phyloP scores from a whole-genome alignment of 2,329 filamentous ascomycete species.

The Pseudogymnoascus pannorum region DNA sequence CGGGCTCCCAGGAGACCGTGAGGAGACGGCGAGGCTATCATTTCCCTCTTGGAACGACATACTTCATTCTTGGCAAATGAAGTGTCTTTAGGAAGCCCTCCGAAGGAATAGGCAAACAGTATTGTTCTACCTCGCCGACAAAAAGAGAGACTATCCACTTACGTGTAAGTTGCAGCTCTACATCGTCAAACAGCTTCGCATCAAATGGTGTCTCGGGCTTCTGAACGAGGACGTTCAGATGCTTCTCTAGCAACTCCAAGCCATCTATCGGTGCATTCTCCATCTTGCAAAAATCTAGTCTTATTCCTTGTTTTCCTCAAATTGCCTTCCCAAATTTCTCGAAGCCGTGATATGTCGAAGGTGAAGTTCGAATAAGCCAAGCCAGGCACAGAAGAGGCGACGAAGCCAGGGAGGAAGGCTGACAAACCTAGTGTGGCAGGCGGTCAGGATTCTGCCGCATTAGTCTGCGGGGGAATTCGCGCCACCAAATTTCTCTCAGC shows the following conservation, averaged over 20 bases:
- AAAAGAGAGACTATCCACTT: conserved; percentile 12
- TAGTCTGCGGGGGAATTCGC: neutral
- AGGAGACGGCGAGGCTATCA: neutral
- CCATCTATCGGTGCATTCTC: conserved; percentile 42
- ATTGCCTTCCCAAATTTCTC: neutral
- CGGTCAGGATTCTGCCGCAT: neutral
- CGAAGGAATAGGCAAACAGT: neutral
- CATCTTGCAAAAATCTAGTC: conserved; percentile 19
- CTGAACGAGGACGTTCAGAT: conserved; percentile 43
- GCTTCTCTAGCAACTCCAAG: conserved; percentile 46
- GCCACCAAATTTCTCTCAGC: conserved; percentile 2
- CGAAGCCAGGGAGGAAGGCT: neutral
- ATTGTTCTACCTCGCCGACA: neutral
- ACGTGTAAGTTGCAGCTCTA: conserved; percentile 53
- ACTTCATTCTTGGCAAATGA: neutral
- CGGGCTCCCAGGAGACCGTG: neutral
- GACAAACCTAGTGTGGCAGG: neutral
- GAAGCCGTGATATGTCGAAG: neutral
- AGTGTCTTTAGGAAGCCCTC: neutral
- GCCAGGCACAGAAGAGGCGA: neutral
- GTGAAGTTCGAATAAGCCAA: neutral
- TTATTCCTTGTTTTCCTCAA: neutral
- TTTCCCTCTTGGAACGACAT: neutral
- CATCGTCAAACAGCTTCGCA: conserved; percentile 48
- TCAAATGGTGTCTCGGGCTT: conserved; percentile 38